A percentile compares a stretch with the other conserved stretches of the same genome.
Evolutionary conservation across 73 alveolate genomes (phyloP).

Genomic region (Stentor coeruleus): DNA sequence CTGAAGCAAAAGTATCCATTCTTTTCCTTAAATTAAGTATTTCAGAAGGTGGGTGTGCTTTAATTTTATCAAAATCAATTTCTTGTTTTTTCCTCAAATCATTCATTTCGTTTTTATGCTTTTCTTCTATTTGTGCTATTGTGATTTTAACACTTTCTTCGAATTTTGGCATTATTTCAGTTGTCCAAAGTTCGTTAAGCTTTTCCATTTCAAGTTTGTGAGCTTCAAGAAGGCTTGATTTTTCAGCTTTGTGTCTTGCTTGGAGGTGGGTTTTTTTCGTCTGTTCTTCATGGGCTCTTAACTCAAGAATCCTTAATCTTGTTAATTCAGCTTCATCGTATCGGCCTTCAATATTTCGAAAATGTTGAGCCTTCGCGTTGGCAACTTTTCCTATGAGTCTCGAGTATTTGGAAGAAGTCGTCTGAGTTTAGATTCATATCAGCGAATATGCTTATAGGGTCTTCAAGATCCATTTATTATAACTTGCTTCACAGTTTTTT

Average conservation of each 20-base stretch:
- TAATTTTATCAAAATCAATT: not conserved
- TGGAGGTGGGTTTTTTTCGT: constrained; percentile 13
- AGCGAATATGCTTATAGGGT: constrained; percentile 27
- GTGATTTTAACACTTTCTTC: constrained; percentile 4
- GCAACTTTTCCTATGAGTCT: constrained; percentile 25
- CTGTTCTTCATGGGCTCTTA: constrained; percentile 25
- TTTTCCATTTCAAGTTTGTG: constrained; percentile 23
- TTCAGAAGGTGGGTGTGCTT: constrained; percentile 10
- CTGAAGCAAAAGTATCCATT: constrained; percentile 17
- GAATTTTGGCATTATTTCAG: constrained; percentile 24
- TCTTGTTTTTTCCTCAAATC: constrained; percentile 23
- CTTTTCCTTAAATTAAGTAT: constrained; percentile 18
- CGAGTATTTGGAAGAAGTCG: constrained; percentile 25
- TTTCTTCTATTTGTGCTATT: not conserved
- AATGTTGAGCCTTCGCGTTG: too few species aligned
- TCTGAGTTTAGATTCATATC: constrained; percentile 18
- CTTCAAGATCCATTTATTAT: constrained; percentile 24
- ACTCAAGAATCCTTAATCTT: constrained; percentile 17
- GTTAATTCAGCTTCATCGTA: constrained; percentile 29
- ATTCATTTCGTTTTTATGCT: constrained; percentile 18
- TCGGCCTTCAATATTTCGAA: too few species aligned
- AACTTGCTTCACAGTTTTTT: too few species aligned
- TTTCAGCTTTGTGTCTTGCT: constrained; percentile 8
- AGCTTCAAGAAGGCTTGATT: constrained; percentile 25
- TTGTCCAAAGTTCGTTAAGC: not conserved